A percentile compares a stretch with the other conserved stretches of the same genome.
Conservation (phyloP, 2,329 filamentous ascomycete genomes). For the Colletotrichum tropicicola region DNA sequence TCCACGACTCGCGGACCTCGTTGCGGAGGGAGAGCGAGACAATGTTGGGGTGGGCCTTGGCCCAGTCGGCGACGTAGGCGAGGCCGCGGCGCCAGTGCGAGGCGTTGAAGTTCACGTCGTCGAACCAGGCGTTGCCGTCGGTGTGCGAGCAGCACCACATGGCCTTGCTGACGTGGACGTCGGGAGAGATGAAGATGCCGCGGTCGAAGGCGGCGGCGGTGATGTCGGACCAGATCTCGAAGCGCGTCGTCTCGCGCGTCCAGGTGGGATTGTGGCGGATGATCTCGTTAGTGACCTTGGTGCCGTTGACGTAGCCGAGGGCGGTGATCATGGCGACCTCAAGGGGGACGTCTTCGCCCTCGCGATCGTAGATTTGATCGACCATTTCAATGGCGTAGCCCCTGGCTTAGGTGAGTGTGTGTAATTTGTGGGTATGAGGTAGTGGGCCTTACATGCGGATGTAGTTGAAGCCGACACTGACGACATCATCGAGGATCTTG, state of each 20-base stretch:
- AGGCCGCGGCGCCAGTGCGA: slow-evolving; percentile 64
- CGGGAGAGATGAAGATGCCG: slow-evolving; percentile 49
- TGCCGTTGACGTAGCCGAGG: slow-evolving; percentile 57
- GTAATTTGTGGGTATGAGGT: neutral
- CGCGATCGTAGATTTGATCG: slow-evolving; percentile 55
- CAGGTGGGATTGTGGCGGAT: slow-evolving; percentile 61
- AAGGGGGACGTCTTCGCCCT: slow-evolving; percentile 48
- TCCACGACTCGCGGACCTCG: slow-evolving; percentile 59
- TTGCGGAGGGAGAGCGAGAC: slow-evolving; percentile 58
- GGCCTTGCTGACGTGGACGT: slow-evolving; percentile 50
- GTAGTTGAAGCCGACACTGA: slow-evolving; percentile 62
- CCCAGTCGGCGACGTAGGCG: slow-evolving; percentile 57
- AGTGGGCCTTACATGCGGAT: slow-evolving; percentile 50
- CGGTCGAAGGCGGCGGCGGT: slow-evolving; percentile 30
- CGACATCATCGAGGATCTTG: slow-evolving; percentile 57
- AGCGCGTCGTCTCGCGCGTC: slow-evolving; percentile 60
- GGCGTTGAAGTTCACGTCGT: slow-evolving; percentile 62
- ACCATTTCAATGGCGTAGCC: slow-evolving; percentile 67
- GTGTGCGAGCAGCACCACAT: slow-evolving; percentile 55
- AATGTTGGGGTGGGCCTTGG: slow-evolving; percentile 41
- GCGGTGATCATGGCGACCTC: slow-evolving; percentile 47
- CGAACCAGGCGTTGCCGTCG: slow-evolving; percentile 64
- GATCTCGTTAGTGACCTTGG: slow-evolving; percentile 53
- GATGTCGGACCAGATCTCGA: slow-evolving; percentile 48
- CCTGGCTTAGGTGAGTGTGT: slow-evolving; percentile 22